phyloP scores from a whole-genome alignment of 306 rosid species.

The Benincasa hispida region DNA sequence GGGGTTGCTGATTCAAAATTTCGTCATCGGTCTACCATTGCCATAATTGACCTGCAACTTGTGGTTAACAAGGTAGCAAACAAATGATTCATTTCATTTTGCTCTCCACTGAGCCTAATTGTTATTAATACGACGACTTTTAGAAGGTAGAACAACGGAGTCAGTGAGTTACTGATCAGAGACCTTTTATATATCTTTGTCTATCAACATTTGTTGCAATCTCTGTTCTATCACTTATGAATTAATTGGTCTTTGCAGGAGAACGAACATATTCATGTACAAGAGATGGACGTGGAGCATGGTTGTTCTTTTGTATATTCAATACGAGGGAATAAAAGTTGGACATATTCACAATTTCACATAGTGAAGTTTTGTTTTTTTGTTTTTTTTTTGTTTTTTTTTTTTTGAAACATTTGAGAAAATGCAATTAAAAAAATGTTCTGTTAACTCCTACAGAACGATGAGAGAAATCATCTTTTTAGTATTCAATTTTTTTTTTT shows the following conservation, averaged over 20 bases:
- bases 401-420: too few relatives aligned
- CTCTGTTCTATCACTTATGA: not conserved
- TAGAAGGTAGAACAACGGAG: not conserved
- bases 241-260: not conserved
- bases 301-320: too few relatives aligned
- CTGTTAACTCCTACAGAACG: too few relatives aligned
- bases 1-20: not conserved
- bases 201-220: too few relatives aligned
- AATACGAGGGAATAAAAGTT: too few relatives aligned
- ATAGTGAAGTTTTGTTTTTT: too few relatives aligned
- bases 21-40: not conserved
- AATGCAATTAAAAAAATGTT: too few relatives aligned
- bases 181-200: not conserved
- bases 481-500: too few relatives aligned
- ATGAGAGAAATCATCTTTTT: too few relatives aligned
- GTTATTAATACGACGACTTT: not conserved
- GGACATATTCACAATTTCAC: too few relatives aligned
- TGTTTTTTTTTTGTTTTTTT: too few relatives aligned
- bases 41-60: not conserved
- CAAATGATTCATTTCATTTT: slow-evolving; percentile 12
- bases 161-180: too few relatives aligned
- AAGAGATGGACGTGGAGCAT: not conserved
- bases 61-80: not conserved
- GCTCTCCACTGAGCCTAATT: not conserved
- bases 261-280: not conserved